These are phyloP conservation scores for Huntiella decipiens DNA, from an alignment of 2,329 filamentous ascomycete genomes.

Conservation along the genomic window DNA sequence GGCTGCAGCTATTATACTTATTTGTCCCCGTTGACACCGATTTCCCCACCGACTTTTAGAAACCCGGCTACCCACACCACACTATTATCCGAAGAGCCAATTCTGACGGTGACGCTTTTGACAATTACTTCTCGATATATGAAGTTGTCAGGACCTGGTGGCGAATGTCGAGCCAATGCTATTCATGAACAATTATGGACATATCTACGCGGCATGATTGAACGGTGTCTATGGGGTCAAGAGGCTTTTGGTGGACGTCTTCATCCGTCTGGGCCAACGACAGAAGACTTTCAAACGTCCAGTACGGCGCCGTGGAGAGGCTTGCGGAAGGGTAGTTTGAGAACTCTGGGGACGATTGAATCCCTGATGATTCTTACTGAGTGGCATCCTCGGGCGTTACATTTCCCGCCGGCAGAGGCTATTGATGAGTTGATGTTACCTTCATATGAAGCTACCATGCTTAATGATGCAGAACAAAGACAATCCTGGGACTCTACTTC, in stretches of 20 bases:
- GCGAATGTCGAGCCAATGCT: constrained; percentile 65
- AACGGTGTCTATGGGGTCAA: constrained; percentile 85
- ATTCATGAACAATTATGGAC: constrained; percentile 94
- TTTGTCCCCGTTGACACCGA: constrained; percentile 78
- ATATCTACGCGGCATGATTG: constrained; percentile 86
- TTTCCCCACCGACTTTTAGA: constrained; percentile 78
- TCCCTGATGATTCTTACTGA: constrained; percentile 86
- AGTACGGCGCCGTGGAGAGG: constrained; percentile 53
- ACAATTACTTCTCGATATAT: constrained; percentile 82
- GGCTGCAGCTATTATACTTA: constrained; percentile 62
- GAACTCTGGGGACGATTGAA: constrained; percentile 85
- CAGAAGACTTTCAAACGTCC: constrained; percentile 43
- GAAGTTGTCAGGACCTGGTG: constrained; percentile 59
- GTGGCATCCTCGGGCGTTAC: constrained; percentile 87
- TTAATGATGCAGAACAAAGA: constrained; percentile 19
- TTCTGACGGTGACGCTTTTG: constrained; percentile 76
- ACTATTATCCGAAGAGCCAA: constrained; percentile 76
- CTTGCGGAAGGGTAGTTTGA: constrained; percentile 56
- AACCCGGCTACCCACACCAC: constrained; percentile 62
- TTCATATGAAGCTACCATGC: constrained; percentile 30
- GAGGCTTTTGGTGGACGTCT: constrained; percentile 56
- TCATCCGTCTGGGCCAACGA: constrained; percentile 22
- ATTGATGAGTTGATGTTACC: constrained; percentile 51
- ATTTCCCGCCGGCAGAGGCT: constrained; percentile 72
- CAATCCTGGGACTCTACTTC: constrained; percentile 15